Evolutionary conservation across 768 basidiomycete genomes (phyloP), one percentile per base, ranked within the genome.

Genomic region (Botryobasidium botryosum): DNA sequence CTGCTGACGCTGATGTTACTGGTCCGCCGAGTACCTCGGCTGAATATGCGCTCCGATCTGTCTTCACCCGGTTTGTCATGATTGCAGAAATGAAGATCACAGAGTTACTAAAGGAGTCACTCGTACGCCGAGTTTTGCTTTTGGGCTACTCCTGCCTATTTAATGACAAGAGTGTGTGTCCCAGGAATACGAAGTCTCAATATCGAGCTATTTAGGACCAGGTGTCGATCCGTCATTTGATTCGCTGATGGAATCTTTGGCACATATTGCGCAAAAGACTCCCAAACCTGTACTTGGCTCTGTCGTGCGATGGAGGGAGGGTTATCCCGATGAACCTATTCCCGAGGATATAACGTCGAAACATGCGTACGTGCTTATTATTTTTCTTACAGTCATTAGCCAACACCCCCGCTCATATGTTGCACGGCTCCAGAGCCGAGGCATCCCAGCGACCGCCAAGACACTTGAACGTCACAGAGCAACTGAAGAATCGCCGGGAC

Each of bases 41-140:
- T 0, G 88, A 91, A 53, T 90, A 81, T 53, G 88, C 88, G 2
- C 63, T 91, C 10, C 83, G 86, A 55, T 83, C 85, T 0, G 71
- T 91, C 5, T 88, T 91, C 57, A 82, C 85, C 33, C 77, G 81
- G 2, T 91, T 91, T 53, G 83, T 81, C 6, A 71, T 77, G 1
- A 65, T 72, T 4, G 82, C 84, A 1, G 86, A 92, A 59, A 64
- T 64, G 24, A 86, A 86, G 54, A 79, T 91, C n/a, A 73, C 79
- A 8, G 58, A 62, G 3, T 86, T 87, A 55, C 64, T 90, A 44
- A 71, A 70, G 7, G 70, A 77, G 48, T 67, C 70, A 33, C 58
- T 79, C 52, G 85, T 87, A 53, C 53, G 80, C 61, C 55, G n/a
- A 38, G 1, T 32, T 43, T 31, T 25, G 50, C 2, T 26, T 35